Conservation (phyloP, 2,329 filamentous ascomycete genomes). For the Cladosporium cucumerinum region DNA sequence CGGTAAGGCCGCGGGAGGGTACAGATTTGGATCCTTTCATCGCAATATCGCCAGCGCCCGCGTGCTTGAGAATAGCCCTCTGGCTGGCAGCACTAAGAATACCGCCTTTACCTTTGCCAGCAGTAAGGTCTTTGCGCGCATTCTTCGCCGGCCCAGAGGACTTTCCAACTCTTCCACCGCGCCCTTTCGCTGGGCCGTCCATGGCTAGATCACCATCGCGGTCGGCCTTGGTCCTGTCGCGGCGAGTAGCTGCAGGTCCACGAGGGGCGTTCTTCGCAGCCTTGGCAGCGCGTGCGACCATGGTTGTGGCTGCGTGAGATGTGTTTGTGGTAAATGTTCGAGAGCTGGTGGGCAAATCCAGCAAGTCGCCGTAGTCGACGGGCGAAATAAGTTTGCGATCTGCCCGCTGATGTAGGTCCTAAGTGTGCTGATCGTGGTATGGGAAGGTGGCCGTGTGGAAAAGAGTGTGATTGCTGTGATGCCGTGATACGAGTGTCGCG, state of each 20-base stretch:
- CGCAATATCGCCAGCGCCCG: conserved; percentile 29
- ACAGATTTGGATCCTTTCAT: conserved; percentile 24
- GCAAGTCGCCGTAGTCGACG: background rate
- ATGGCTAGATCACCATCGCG: conserved; percentile 62
- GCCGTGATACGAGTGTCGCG: background rate
- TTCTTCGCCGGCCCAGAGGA: conserved; percentile 11
- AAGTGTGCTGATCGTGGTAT: background rate
- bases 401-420: background rate
- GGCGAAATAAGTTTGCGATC: conserved; percentile 6
- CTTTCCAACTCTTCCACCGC: conserved; percentile 30
- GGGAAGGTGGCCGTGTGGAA: background rate
- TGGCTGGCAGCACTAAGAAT: conserved; percentile 25
- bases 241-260: conserved; percentile 22
- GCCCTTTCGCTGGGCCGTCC: conserved; percentile 44
- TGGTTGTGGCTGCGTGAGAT: background rate
- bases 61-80: conserved; percentile 31
- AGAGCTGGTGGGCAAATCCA: conserved; percentile 5
- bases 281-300: conserved; percentile 20
- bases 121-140: conserved; percentile 19
- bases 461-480: conserved; percentile 3
- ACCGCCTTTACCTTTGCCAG: conserved; percentile 17
- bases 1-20: conserved; percentile 26
- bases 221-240: conserved; percentile 38
- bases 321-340: background rate
- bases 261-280: conserved; percentile 20